Percentiles rank a stretch among this genome's conserved stretches.
Evolutionary conservation across 768 basidiomycete genomes (phyloP).

Genomic region (Termitomyces titanicus): DNA sequence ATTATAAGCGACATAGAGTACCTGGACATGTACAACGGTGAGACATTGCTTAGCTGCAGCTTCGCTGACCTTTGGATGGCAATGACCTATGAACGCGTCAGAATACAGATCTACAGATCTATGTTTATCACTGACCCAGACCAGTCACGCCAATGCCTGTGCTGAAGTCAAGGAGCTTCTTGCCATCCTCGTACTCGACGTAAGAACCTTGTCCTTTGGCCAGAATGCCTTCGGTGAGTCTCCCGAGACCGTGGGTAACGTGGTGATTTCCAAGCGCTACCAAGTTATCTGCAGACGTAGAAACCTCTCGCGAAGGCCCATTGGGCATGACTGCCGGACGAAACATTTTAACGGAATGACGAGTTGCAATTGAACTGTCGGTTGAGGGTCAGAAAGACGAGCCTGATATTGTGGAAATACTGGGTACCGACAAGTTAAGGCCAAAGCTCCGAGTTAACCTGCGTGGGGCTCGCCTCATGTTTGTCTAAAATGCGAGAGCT

Average conservation of each 20-base stretch:
- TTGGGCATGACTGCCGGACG: not conserved
- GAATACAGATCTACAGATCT: not conserved
- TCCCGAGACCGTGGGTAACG: slow-evolving; percentile 43
- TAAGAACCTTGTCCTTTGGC: slow-evolving; percentile 70
- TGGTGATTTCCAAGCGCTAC: slow-evolving; percentile 39
- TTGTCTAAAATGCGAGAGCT: not conserved
- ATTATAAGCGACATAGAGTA: slow-evolving; percentile 24
- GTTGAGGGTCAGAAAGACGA: not conserved
- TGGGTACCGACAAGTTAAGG: not conserved
- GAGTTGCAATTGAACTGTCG: not conserved
- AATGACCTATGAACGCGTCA: slow-evolving; percentile 56
- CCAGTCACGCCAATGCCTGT: slow-evolving; percentile 86
- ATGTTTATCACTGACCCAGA: slow-evolving; percentile 47
- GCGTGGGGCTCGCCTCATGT: slow-evolving; percentile 3
- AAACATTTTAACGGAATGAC: not conserved
- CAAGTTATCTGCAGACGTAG: slow-evolving; percentile 17
- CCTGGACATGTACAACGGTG: slow-evolving; percentile 76
- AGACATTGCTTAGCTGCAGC: slow-evolving; percentile 89
- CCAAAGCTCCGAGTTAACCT: not conserved
- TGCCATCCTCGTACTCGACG: slow-evolving; percentile 68
- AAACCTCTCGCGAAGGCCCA: not conserved
- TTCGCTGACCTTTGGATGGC: slow-evolving; percentile 80
- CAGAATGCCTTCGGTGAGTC: slow-evolving; percentile 55
- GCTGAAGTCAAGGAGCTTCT: slow-evolving; percentile 79
- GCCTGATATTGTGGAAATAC: not conserved